A percentile compares a stretch with the other conserved stretches of the same genome.
Evolutionary conservation across 2,329 filamentous ascomycete genomes (phyloP).

Genomic region (Apiospora marii): DNA sequence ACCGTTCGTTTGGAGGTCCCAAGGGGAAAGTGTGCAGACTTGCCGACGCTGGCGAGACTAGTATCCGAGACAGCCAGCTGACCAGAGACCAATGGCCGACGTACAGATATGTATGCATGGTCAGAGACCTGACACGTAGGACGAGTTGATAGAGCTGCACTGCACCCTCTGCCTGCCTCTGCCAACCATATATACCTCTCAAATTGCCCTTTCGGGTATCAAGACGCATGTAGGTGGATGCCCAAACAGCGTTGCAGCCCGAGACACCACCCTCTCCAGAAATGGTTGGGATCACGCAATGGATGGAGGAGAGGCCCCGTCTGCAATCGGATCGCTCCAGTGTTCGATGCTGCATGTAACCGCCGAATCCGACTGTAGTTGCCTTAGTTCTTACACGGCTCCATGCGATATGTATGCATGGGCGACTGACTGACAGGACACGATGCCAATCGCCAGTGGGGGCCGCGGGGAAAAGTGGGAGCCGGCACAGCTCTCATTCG

Average conservation of each 20-base stretch:
- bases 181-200: neutral
- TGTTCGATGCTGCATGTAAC: neutral
- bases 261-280: neutral
- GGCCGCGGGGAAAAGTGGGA: constrained; percentile 4
- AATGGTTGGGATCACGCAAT: neutral
- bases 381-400: neutral
- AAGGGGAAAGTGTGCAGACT: neutral
- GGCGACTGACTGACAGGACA: neutral
- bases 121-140: constrained; percentile 13
- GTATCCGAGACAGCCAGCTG: constrained; percentile 1
- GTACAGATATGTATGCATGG: constrained; percentile 13
- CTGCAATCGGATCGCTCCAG: neutral
- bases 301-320: neutral
- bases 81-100: constrained; percentile 1
- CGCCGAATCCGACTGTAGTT: neutral
- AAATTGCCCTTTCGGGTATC: neutral
- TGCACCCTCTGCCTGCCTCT: neutral
- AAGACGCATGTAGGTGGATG: neutral
- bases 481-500: constrained; percentile 16
- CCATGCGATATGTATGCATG: constrained; percentile 9
- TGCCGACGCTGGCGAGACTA: neutral
- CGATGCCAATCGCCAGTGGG: neutral
- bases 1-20: neutral
- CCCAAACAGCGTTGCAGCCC: constrained; percentile 4
- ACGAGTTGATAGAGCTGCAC: constrained; percentile 1